Evolutionary conservation across 73 alveolate genomes (phyloP), one percentile per base, ranked within the genome.

Genomic region (Symbiodinium pilosum): DNA sequence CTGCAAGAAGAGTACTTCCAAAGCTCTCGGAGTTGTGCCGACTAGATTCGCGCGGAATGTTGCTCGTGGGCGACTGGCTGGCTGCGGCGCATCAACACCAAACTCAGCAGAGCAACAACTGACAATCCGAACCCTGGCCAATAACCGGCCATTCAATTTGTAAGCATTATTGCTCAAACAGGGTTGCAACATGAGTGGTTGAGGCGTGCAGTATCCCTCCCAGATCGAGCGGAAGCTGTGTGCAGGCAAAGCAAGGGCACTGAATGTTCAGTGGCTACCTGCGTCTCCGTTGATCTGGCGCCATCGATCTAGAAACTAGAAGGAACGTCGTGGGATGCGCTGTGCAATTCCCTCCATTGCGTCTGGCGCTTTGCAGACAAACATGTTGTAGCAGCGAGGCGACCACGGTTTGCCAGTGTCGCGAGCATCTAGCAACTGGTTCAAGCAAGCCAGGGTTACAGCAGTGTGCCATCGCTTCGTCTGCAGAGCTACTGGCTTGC

Each of bases 381-480:
- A 20, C 28, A 5, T 11, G 28, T 20, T n/a, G 32, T 38, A 81
- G 34, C 88, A 81, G 4, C 88, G 88, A 11, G 88, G 91, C 42
- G 91, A 41, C 91, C 91, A 83, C 11, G 64, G 91, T 43, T 41
- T 47, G 16, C 91, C 91, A 32, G 71, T 83, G 42, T 54, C 43
- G 69, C 40, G 43, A 6, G 91, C 91, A 83, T 39, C 91, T 83
- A 83, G 42, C 71, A 12, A 40, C 89, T 2, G 89, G 89, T 42
- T 41, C 26, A 21, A 4, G 3, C 32, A 83, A 69, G 64, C 91
- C 91, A 18, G 40, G 91, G 69, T 41, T 83, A 42, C 91, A 83
- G 26, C 68, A 2, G 91, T 83, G 69, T 83, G 91, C 91, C 91
- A 83, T 2, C 91, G 91, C 42, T 83, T 83, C 3, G 91, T 20